Percentiles rank a stretch among this genome's conserved stretches.
phyloP scores from a whole-genome alignment of 768 basidiomycete genomes.

The Daedaleopsis nitida region DNA sequence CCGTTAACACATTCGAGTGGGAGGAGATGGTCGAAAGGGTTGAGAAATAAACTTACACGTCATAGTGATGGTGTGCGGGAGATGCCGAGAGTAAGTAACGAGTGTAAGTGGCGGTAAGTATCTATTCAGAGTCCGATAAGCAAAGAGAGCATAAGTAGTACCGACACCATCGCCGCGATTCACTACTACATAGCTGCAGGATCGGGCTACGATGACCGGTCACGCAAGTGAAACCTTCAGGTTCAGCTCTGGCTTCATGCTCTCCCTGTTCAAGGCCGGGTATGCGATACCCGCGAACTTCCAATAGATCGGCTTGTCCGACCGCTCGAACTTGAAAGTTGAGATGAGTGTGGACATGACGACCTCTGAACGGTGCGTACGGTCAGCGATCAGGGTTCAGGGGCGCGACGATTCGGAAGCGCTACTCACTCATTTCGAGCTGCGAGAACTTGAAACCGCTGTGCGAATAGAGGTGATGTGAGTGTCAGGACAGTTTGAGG shows the following conservation, averaged over 20 bases:
- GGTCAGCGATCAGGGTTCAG: neutral
- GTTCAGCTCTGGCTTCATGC: constrained; percentile 4
- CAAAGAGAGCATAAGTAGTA: no score
- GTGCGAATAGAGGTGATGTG: neutral
- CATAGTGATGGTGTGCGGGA: no score
- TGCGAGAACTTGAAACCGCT: constrained; percentile 14
- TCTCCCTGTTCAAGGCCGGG: constrained; percentile 5
- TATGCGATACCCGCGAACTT: constrained; percentile 13
- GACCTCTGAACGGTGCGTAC: neutral
- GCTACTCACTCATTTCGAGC: constrained; percentile 14
- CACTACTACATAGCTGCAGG: no score
- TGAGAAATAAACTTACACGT: no score
- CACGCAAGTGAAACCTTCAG: constrained; percentile 4
- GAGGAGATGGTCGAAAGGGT: no score
- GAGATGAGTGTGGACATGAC: neutral
- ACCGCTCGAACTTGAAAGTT: constrained; percentile 11
- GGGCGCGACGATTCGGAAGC: no score
- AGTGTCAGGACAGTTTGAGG: neutral
- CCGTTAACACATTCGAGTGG: no score
- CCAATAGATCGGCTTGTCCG: constrained; percentile 13
- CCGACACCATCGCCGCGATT: no score
- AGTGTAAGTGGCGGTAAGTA: no score
- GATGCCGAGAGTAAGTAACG: no score
- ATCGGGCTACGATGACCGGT: no score
- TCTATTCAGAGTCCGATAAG: no score